phyloP scores from a whole-genome alignment of 1,139 yeast genomes.

The Geotrichum reessii region DNA sequence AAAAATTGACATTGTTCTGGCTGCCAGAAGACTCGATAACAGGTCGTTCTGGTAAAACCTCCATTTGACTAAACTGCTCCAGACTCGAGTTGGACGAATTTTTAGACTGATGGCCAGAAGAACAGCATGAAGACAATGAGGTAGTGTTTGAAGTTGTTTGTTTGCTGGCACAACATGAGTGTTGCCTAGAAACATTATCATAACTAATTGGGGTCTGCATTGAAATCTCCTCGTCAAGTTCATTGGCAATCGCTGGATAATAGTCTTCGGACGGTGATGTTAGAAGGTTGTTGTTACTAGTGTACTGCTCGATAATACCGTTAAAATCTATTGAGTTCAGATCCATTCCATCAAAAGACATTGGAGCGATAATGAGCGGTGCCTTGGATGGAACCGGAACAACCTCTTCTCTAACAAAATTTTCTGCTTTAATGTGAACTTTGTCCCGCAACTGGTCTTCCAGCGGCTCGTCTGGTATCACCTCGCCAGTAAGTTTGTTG shows the following conservation, averaged over 20 bases:
- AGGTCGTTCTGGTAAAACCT: neutral
- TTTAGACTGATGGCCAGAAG: neutral
- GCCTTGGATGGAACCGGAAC: slow-evolving; percentile 1
- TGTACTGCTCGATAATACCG: slow-evolving; percentile 3
- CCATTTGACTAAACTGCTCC: neutral
- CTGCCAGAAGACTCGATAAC: neutral
- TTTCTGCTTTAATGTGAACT: neutral
- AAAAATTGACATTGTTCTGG: neutral
- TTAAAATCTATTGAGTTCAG: slow-evolving; percentile 13
- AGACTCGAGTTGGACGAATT: neutral
- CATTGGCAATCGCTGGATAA: slow-evolving; percentile 14
- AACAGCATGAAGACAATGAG: neutral
- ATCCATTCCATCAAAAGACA: slow-evolving; percentile 30
- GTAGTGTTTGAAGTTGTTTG: neutral
- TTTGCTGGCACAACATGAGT: neutral
- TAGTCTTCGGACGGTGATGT: slow-evolving; percentile 13
- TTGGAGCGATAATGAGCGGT: slow-evolving; percentile 36
- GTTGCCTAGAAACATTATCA: neutral
- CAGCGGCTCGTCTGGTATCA: slow-evolving; percentile 8
- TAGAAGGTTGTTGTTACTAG: neutral
- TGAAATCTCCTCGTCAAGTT: neutral
- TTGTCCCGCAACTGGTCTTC: neutral
- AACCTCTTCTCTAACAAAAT: neutral
- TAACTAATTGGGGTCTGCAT: neutral
- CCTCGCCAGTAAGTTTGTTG: slow-evolving; percentile 16